A percentile compares a stretch with the other conserved stretches of the same genome.
Conservation (phyloP, 1,139 yeast species). For the Sugiyamaella xylanicola region DNA sequence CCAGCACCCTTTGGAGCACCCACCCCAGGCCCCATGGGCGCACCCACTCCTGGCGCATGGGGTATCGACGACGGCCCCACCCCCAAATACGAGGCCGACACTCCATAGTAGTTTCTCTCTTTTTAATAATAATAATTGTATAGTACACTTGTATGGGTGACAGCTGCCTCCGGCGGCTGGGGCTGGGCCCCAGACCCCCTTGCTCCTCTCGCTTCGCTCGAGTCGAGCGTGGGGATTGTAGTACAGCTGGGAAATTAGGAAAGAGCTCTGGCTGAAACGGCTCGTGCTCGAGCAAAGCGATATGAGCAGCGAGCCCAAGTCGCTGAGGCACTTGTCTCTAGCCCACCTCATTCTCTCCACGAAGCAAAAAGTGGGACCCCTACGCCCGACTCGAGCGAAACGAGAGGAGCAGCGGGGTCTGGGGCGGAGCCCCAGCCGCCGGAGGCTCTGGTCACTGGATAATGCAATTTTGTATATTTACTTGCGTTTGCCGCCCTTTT, state of each 20-base stretch:
- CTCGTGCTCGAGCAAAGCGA: too few relatives aligned
- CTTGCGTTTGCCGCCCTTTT: constrained; percentile 32
- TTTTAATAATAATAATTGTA: neutral
- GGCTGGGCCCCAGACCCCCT: neutral
- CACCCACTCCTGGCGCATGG: constrained; percentile 49
- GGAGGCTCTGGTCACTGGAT: too few relatives aligned
- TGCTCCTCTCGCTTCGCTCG: neutral
- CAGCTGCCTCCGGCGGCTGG: neutral
- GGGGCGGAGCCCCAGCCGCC: neutral
- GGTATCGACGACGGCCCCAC: constrained; percentile 42
- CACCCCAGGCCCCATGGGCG: constrained; percentile 36
- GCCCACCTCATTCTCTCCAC: too few relatives aligned
- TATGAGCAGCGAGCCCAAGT: too few relatives aligned
- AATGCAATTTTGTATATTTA: constrained; percentile 13
- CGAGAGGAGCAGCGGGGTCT: neutral
- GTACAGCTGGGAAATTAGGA: neutral
- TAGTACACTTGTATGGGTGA: neutral
- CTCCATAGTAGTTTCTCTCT: constrained; percentile 33
- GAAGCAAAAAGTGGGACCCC: too few relatives aligned
- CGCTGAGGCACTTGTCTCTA: too few relatives aligned
- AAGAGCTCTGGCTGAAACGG: too few relatives aligned
- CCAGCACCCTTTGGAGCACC: constrained; percentile 47
- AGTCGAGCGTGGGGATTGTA: neutral
- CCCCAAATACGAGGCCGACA: constrained; percentile 42
- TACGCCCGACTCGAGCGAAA: neutral